phyloP scores from a whole-genome alignment of 108 stramenopile species.

The Epithemia pelagica region DNA sequence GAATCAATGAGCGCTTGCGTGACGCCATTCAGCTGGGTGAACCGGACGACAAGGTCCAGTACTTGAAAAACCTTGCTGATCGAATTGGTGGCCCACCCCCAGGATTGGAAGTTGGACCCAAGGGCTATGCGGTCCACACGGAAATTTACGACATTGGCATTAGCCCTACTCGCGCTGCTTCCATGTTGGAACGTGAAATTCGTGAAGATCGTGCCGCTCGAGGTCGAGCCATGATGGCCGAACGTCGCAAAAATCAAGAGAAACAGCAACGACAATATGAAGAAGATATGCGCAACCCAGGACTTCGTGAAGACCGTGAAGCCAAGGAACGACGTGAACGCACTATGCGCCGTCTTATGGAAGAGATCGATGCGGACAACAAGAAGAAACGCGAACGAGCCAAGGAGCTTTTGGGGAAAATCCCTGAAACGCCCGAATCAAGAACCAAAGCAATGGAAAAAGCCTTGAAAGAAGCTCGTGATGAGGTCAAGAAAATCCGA shows the following conservation, averaged over 20 bases:
- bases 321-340: constrained; percentile 54
- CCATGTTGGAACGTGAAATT: constrained; percentile 38
- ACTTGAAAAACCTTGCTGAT: constrained; percentile 38
- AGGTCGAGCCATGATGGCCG: constrained; percentile 51
- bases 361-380: constrained; percentile 49
- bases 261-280: constrained; percentile 41
- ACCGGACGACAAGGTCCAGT: constrained; percentile 43
- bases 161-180: constrained; percentile 27
- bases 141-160: constrained; percentile 66
- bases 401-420: constrained; percentile 50
- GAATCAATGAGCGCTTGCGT: constrained; percentile 64
- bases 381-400: constrained; percentile 41
- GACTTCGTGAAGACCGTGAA: constrained; percentile 42
- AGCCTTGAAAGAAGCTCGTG: constrained; percentile 51
- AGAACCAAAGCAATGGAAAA: constrained; percentile 43
- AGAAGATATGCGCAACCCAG: constrained; percentile 48
- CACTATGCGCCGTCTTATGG: constrained; percentile 44
- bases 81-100: constrained; percentile 73
- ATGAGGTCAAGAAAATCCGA: constrained; percentile 49
- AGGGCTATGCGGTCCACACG: constrained; percentile 57
- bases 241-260: constrained; percentile 41
- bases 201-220: constrained; percentile 40
- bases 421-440: constrained; percentile 47
- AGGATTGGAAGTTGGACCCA: constrained; percentile 33
- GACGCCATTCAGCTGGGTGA: constrained; percentile 67